Evolutionary conservation across 2,329 filamentous ascomycete genomes (phyloP).

Genomic region (Pseudocercospora fijiensis): DNA sequence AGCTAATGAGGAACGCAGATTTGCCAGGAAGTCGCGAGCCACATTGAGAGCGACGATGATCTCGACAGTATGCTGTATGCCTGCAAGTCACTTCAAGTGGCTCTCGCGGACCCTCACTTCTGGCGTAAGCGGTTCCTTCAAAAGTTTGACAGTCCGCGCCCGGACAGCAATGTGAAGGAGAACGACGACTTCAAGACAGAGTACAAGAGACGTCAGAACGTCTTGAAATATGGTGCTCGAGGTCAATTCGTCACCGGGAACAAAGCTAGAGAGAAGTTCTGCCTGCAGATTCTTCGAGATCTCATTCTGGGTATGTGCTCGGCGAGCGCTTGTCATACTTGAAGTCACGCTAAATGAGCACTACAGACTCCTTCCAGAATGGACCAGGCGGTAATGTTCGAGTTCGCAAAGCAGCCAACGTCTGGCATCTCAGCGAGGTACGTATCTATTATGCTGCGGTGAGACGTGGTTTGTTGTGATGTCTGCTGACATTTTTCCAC

Average conservation of each 20-base stretch:
- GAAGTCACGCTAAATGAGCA: slow-evolving; percentile 11
- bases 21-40: slow-evolving; percentile 42
- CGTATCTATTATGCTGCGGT: background rate
- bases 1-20: slow-evolving; percentile 35
- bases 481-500: background rate
- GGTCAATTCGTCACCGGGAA: slow-evolving; percentile 6
- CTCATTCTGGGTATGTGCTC: slow-evolving; percentile 47
- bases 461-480: background rate
- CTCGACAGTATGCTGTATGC: slow-evolving; percentile 43
- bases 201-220: slow-evolving; percentile 39
- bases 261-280: slow-evolving; percentile 36
- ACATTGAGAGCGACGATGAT: slow-evolving; percentile 46
- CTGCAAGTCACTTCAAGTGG: slow-evolving; percentile 42
- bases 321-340: slow-evolving; percentile 4
- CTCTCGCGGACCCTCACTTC: slow-evolving; percentile 46
- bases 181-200: slow-evolving; percentile 38
- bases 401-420: background rate
- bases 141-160: slow-evolving; percentile 42
- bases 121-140: slow-evolving; percentile 49
- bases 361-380: slow-evolving; percentile 9
- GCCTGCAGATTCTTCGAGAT: slow-evolving; percentile 42
- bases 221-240: slow-evolving; percentile 21
- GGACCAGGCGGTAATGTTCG: background rate
- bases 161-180: slow-evolving; percentile 18
- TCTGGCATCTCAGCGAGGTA: background rate